phyloP scores from a whole-genome alignment of 129 eudicot species.

The Pittosporum tobira region DNA sequence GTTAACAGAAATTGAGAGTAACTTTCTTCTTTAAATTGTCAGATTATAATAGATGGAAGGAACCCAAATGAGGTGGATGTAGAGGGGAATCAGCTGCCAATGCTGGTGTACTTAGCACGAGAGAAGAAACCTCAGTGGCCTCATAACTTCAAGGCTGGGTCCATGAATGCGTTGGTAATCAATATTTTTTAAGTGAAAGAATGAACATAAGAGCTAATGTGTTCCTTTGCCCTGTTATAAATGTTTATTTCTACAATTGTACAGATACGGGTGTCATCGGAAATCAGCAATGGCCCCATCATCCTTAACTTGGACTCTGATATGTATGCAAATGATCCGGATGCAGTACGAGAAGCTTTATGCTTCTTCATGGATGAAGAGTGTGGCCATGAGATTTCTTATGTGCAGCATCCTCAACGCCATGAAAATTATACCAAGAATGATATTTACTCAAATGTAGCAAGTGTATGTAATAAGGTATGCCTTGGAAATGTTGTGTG shows the following conservation, averaged over 20 bases:
- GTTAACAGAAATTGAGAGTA: neutral
- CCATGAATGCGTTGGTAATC: slow-evolving; percentile 39
- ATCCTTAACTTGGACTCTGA: slow-evolving; percentile 38
- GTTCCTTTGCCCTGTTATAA: neutral
- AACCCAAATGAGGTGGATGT: slow-evolving; percentile 20
- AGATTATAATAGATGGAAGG: slow-evolving; percentile 46
- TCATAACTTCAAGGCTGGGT: slow-evolving; percentile 57
- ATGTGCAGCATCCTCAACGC: slow-evolving; percentile 30
- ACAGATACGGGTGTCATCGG: slow-evolving; percentile 37
- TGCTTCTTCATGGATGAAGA: slow-evolving; percentile 37
- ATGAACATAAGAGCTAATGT: neutral
- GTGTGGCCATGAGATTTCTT: slow-evolving; percentile 14
- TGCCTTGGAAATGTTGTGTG: too few species aligned
- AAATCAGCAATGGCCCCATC: slow-evolving; percentile 35
- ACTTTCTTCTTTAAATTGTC: neutral
- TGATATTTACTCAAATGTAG: slow-evolving; percentile 19
- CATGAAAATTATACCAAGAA: slow-evolving; percentile 21
- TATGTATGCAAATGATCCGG: slow-evolving; percentile 38
- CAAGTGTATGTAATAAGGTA: slow-evolving; percentile 11
- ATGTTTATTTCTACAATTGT: neutral
- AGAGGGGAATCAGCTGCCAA: slow-evolving; percentile 39
- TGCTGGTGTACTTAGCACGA: slow-evolving; percentile 45
- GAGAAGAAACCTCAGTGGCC: slow-evolving; percentile 37
- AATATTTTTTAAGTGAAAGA: neutral
- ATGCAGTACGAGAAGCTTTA: slow-evolving; percentile 24